Conservation (phyloP, 768 basidiomycete genomes). For the Auriculariales sp. region DNA sequence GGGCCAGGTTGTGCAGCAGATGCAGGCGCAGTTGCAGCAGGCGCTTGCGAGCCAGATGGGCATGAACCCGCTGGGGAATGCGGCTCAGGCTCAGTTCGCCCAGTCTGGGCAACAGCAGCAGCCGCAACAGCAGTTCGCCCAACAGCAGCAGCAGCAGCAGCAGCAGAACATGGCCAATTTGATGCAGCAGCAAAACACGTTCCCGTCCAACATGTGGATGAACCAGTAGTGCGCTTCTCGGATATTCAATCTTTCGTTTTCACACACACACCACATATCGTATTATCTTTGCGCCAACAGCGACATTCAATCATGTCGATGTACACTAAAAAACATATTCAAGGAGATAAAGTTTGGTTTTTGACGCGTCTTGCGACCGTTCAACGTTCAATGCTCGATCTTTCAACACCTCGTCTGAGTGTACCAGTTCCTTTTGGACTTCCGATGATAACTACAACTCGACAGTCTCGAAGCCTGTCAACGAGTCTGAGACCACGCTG, state of each 20-base stretch:
- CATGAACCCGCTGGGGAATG: slow-evolving; percentile 1
- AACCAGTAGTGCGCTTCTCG: background rate
- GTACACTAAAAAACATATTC: background rate
- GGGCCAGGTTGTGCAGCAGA: slow-evolving; percentile 10
- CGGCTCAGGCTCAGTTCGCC: slow-evolving; percentile 10
- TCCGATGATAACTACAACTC: too few relatives aligned
- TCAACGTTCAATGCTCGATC: too few relatives aligned
- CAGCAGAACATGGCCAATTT: slow-evolving; percentile 9
- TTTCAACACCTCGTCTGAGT: too few relatives aligned
- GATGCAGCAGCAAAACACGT: slow-evolving; percentile 17
- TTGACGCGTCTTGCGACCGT: too few relatives aligned
- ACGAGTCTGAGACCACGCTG: too few relatives aligned
- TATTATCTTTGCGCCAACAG: background rate
- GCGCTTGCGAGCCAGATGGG: too few relatives aligned
- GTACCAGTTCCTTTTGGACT: too few relatives aligned
- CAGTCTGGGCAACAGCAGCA: slow-evolving; percentile 6
- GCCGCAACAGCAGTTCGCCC: slow-evolving; percentile 6
- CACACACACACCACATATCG: background rate
- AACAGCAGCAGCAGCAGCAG: slow-evolving; percentile 14
- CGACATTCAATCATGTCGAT: background rate
- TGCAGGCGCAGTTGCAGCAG: slow-evolving; percentile 6
- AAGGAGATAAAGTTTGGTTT: too few relatives aligned
- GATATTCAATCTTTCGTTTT: background rate
- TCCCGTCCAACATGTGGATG: slow-evolving; percentile 2
- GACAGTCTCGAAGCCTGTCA: too few relatives aligned